Conservation (phyloP, 306 rosid species). For the Castanopsis chinensis region DNA sequence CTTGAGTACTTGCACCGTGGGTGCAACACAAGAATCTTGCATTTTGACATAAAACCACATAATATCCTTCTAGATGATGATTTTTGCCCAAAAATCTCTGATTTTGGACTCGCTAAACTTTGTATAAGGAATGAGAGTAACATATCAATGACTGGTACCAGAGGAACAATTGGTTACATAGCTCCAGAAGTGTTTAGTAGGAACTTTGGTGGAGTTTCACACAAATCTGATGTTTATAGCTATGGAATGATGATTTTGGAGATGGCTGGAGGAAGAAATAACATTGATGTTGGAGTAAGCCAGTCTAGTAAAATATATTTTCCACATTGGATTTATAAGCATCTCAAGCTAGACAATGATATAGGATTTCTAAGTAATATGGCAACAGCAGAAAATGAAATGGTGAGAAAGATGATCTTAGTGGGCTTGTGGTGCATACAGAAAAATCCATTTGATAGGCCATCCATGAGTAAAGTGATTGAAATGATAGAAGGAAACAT, state of each 20-base stretch:
- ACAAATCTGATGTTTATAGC: conserved; percentile 44
- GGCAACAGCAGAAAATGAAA: conserved; percentile 27
- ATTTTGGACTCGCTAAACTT: conserved; percentile 34
- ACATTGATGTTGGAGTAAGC: conserved; percentile 26
- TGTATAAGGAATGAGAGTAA: conserved; percentile 24
- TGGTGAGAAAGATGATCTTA: conserved; percentile 34
- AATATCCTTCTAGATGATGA: conserved; percentile 31
- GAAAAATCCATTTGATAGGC: conserved; percentile 33
- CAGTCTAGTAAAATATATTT: conserved; percentile 26
- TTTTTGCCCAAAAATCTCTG: conserved; percentile 22
- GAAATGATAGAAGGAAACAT: conserved; percentile 45
- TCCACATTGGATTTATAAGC: conserved; percentile 44
- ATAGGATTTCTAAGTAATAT: conserved; percentile 18
- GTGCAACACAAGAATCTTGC: conserved; percentile 29
- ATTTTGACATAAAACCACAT: conserved; percentile 38
- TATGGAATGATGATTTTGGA: conserved; percentile 53
- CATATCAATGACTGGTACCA: conserved; percentile 33
- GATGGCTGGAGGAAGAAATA: conserved; percentile 52
- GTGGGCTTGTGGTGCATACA: conserved; percentile 56
- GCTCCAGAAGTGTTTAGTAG: conserved; percentile 47
- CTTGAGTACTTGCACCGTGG: conserved; percentile 31
- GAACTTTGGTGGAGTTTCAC: conserved; percentile 44
- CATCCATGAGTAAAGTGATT: conserved; percentile 43
- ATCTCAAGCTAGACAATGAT: conserved; percentile 23
- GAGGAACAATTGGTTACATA: conserved; percentile 42